Evolutionary conservation across 495 filamentous ascomycete genomes (phyloP).

Genomic region (Aspergillus cristatus): DNA sequence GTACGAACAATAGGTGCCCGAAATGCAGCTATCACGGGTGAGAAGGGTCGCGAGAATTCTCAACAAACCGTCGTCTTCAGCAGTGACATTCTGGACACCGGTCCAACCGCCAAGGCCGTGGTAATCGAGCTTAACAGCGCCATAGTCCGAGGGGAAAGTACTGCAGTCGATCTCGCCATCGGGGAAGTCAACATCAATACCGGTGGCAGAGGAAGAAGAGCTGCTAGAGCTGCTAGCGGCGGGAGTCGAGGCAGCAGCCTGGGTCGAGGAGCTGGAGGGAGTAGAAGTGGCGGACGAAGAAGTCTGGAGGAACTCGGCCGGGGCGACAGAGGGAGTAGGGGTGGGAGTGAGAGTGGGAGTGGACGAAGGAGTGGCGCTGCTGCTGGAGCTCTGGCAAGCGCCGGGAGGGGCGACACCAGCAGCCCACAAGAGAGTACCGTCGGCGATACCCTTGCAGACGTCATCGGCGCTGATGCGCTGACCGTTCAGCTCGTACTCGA

Average conservation of each 20-base stretch:
- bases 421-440: conserved; percentile 40
- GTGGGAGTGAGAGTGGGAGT: conserved; percentile 13
- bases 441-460: conserved; percentile 53
- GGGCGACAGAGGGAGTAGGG: conserved; percentile 13
- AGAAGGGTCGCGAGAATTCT: conserved; percentile 58
- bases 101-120: conserved; percentile 65
- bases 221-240: conserved; percentile 14
- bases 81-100: conserved; percentile 58
- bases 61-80: conserved; percentile 25
- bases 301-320: conserved; percentile 24
- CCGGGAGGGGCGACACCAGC: conserved; percentile 19
- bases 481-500: conserved; percentile 52
- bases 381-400: conserved; percentile 21
- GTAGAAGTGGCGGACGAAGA: conserved; percentile 9
- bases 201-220: conserved; percentile 29
- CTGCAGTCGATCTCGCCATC: conserved; percentile 63
- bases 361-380: conserved; percentile 10
- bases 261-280: conserved; percentile 10
- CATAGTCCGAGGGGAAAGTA: conserved; percentile 74
- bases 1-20: conserved; percentile 78
- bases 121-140: conserved; percentile 64
- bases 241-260: conserved; percentile 9
- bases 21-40: conserved; percentile 43
- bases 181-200: conserved; percentile 64
- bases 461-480: conserved; percentile 40